These are phyloP conservation scores for Asterochloris sp. DNA, from an alignment of 139 green algal genomes.

Conservation along the genomic window DNA sequence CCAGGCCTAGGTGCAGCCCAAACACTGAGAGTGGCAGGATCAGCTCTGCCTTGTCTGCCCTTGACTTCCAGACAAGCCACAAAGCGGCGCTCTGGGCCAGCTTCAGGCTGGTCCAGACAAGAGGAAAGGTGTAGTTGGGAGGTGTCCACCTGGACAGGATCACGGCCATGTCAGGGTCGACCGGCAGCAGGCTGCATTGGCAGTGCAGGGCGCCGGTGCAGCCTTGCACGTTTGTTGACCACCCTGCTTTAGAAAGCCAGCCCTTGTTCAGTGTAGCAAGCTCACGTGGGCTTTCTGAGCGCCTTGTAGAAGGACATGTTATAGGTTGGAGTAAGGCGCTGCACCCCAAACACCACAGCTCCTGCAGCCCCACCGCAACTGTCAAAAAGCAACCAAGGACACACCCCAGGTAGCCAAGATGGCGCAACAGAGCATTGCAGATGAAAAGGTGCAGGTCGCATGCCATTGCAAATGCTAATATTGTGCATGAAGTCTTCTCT, in stretches of 20 bases:
- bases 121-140: slow-evolving; percentile 47
- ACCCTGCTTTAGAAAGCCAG: not conserved
- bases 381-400: too few relatives aligned
- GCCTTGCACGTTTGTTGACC: not conserved
- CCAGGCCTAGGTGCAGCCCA: slow-evolving; percentile 47
- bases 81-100: slow-evolving; percentile 44
- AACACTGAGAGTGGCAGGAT: slow-evolving; percentile 46
- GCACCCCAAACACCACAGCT: slow-evolving; percentile 42
- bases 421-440: too few relatives aligned
- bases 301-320: slow-evolving; percentile 25
- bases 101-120: slow-evolving; percentile 66
- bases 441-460: too few relatives aligned
- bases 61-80: slow-evolving; percentile 46
- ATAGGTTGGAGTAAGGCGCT: slow-evolving; percentile 29
- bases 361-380: not conserved
- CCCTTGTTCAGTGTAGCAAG: too few relatives aligned
- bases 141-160: slow-evolving; percentile 44
- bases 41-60: slow-evolving; percentile 21
- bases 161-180: not conserved
- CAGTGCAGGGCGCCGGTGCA: too few relatives aligned
- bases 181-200: not conserved
- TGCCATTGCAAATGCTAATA: too few relatives aligned
- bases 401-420: too few relatives aligned
- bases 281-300: slow-evolving; percentile 19
- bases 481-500: too few relatives aligned